Evolutionary conservation across 176 grass and related monocot genomes (phyloP).

Genomic region (Carex cristatella): DNA sequence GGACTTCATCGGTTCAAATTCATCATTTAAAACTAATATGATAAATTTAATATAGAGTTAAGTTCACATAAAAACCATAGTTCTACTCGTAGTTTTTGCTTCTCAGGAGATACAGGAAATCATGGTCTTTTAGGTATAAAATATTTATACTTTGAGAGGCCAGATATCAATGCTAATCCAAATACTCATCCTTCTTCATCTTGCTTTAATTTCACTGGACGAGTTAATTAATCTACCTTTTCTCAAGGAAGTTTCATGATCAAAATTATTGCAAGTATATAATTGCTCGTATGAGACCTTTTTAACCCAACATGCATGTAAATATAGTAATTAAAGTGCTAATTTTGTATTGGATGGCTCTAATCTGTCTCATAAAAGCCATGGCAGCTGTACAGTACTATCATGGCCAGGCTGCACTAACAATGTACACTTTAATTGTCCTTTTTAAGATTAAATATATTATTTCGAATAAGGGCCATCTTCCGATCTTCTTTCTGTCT

Average conservation of each 20-base stretch:
- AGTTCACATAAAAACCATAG: too few species aligned
- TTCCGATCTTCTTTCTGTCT: constrained; percentile 14
- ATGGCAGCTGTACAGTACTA: constrained; percentile 10
- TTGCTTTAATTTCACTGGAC: not conserved
- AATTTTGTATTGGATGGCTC: not conserved
- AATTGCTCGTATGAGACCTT: not conserved
- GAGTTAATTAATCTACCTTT: not conserved
- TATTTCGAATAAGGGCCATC: not conserved
- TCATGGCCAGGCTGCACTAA: constrained; percentile 7
- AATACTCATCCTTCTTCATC: not conserved
- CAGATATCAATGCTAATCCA: not conserved
- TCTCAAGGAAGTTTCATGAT: not conserved
- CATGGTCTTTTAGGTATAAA: too few species aligned
- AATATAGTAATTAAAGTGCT: constrained; percentile 8
- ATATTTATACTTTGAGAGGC: too few species aligned
- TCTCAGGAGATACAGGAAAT: too few species aligned
- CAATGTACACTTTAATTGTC: constrained; percentile 1
- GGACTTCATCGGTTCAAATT: too few species aligned
- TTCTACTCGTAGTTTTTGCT: too few species aligned
- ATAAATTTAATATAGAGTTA: too few species aligned
- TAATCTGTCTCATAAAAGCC: constrained; percentile 15
- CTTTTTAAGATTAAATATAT: not conserved
- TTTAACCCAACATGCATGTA: constrained; percentile 9
- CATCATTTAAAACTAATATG: too few species aligned
- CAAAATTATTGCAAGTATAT: not conserved